These are phyloP conservation scores for Pachyrhizus erosus DNA, from an alignment of 306 rosid genomes.

Conservation along the genomic window DNA sequence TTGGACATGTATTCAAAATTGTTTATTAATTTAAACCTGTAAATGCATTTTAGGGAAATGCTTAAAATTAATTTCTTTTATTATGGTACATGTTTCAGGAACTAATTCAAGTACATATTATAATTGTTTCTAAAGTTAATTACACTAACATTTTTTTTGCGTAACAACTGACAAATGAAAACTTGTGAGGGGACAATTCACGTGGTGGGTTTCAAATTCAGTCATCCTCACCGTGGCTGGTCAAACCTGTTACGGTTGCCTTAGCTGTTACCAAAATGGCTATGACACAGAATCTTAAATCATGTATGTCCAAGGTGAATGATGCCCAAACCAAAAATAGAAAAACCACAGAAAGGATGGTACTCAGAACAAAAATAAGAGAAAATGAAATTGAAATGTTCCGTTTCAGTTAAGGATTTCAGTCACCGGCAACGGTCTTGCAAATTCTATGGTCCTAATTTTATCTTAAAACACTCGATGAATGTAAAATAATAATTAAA, in stretches of 20 bases:
- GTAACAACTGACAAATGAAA: neutral
- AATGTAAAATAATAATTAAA: neutral
- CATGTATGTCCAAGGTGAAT: conserved; percentile 29
- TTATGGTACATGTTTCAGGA: neutral
- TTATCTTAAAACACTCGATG: neutral
- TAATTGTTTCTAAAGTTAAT: neutral
- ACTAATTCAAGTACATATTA: neutral
- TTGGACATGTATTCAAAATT: neutral
- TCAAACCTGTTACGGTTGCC: conserved; percentile 41
- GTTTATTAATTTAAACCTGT: neutral
- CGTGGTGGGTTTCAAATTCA: conserved; percentile 37
- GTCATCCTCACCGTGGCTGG: conserved; percentile 20
- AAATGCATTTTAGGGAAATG: neutral
- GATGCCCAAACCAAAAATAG: conserved; percentile 41
- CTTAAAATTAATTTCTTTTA: neutral
- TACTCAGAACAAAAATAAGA: neutral
- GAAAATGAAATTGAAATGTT: neutral
- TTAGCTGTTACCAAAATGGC: neutral
- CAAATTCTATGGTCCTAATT: neutral
- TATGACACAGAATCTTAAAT: conserved; percentile 47
- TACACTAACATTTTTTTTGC: too few relatives aligned
- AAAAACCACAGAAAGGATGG: conserved; percentile 14
- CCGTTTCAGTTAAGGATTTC: neutral
- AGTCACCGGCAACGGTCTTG: neutral
- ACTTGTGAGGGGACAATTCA: neutral